Conservation (phyloP, 106 monocot species). For the Chionographis japonica region DNA sequence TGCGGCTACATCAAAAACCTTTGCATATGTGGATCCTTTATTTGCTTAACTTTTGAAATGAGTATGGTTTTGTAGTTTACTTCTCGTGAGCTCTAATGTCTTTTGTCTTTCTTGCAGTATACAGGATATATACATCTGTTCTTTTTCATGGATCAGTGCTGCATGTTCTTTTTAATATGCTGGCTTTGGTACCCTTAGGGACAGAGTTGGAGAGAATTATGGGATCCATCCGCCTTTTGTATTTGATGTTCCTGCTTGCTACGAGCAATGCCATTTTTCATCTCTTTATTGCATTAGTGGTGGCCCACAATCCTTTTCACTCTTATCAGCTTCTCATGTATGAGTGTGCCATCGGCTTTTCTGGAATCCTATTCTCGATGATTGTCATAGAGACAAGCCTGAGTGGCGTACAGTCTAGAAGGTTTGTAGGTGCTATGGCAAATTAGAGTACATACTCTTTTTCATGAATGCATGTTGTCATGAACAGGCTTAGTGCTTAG, state of each 20-base stretch:
- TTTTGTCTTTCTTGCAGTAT: conserved; percentile 50
- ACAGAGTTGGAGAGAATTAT: conserved; percentile 83
- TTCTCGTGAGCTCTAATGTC: not conserved
- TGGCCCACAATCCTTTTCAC: conserved; percentile 66
- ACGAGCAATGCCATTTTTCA: conserved; percentile 74
- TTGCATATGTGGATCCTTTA: too few relatives aligned
- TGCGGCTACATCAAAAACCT: too few relatives aligned
- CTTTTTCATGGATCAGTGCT: conserved; percentile 86
- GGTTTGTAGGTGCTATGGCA: conserved; percentile 33
- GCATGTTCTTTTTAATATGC: conserved; percentile 94
- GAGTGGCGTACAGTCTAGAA: conserved; percentile 80
- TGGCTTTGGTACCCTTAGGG: conserved; percentile 87
- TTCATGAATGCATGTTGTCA: too few relatives aligned
- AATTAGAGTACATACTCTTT: too few relatives aligned
- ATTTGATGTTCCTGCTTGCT: conserved; percentile 74
- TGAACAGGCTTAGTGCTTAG: too few relatives aligned
- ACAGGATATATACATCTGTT: conserved; percentile 85
- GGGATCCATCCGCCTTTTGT: conserved; percentile 83
- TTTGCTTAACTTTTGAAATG: too few relatives aligned
- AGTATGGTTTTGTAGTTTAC: not conserved
- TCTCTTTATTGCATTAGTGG: conserved; percentile 63
- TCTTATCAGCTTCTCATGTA: conserved; percentile 44
- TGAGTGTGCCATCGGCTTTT: conserved; percentile 93
- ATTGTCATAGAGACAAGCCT: conserved; percentile 93
- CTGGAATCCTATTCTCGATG: conserved; percentile 89